Conservation (phyloP, 495 filamentous ascomycete genomes). For the Penicillium simplicissimum region DNA sequence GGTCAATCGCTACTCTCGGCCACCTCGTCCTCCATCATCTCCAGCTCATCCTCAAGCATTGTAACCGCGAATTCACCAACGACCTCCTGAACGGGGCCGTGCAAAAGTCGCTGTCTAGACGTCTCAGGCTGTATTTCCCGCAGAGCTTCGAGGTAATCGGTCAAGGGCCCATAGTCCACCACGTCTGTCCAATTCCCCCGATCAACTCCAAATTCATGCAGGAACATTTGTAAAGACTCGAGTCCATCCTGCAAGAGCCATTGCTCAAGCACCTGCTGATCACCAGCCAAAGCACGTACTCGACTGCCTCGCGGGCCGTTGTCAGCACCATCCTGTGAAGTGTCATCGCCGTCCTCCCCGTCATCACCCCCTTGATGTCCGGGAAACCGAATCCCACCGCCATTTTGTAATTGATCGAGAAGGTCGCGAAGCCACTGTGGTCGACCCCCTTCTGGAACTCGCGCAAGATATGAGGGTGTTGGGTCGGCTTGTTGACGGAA, state of each 20-base stretch:
- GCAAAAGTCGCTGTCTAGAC: conserved; percentile 31
- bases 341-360: conserved; percentile 17
- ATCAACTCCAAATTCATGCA: conserved; percentile 46
- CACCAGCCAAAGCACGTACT: conserved; percentile 27
- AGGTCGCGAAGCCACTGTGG: conserved; percentile 48
- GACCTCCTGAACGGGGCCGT: conserved; percentile 36
- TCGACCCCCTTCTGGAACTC: conserved; percentile 34
- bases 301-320: conserved; percentile 1
- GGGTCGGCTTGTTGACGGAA: conserved; percentile 43
- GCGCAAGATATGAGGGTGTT: conserved; percentile 37
- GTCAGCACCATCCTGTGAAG: background rate
- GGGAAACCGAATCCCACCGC: conserved; percentile 31
- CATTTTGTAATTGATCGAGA: conserved; percentile 39
- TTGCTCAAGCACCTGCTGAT: conserved; percentile 37
- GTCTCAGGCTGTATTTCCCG: conserved; percentile 29
- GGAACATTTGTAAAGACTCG: conserved; percentile 37
- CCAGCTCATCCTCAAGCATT: conserved; percentile 44
- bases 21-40: conserved; percentile 33
- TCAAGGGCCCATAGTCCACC: conserved; percentile 38
- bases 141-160: conserved; percentile 42
- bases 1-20: conserved; percentile 6
- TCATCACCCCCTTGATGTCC: conserved; percentile 17
- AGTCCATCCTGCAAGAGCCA: conserved; percentile 43
- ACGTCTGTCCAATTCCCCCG: conserved; percentile 48
- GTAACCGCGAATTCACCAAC: conserved; percentile 44